These are phyloP conservation scores for Symbiodinium pilosum DNA, from an alignment of 73 alveolate species.

Conservation along the genomic window DNA sequence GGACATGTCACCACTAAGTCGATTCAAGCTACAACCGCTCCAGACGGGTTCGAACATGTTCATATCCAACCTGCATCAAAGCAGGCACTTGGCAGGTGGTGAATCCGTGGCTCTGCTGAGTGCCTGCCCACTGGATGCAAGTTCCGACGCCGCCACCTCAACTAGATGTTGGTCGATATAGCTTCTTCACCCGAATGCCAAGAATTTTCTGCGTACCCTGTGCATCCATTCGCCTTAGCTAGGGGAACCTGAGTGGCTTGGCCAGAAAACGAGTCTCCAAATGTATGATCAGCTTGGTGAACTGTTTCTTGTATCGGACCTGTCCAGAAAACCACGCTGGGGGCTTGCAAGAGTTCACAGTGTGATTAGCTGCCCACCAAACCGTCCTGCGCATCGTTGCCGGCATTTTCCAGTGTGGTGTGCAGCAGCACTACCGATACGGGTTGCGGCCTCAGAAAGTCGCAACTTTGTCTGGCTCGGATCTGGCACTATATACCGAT, in stretches of 20 bases:
- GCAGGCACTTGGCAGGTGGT: not conserved
- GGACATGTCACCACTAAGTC: too few species aligned
- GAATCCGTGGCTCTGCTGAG: not conserved
- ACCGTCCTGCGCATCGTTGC: constrained; percentile 33
- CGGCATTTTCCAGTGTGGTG: constrained; percentile 51
- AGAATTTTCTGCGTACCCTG: too few species aligned
- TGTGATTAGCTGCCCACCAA: too few species aligned
- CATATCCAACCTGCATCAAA: not conserved
- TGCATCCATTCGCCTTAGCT: too few species aligned
- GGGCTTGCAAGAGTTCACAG: too few species aligned
- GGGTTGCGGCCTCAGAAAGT: constrained; percentile 19
- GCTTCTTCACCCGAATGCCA: too few species aligned
- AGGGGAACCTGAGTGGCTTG: not conserved
- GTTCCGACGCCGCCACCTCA: not conserved
- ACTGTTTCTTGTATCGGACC: constrained; percentile 75
- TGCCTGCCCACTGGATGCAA: not conserved
- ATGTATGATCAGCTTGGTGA: constrained; percentile 30
- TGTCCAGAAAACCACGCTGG: not conserved
- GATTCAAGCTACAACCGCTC: not conserved
- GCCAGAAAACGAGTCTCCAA: not conserved
- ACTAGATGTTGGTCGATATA: too few species aligned
- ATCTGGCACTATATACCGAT: too few species aligned
- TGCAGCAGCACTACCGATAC: constrained; percentile 41
- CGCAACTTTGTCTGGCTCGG: too few species aligned
- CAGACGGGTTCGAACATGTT: not conserved